A percentile compares a stretch with the other conserved stretches of the same genome.
phyloP scores from a whole-genome alignment of 2,329 filamentous ascomycete genomes.

The Aspergillus sp. region DNA sequence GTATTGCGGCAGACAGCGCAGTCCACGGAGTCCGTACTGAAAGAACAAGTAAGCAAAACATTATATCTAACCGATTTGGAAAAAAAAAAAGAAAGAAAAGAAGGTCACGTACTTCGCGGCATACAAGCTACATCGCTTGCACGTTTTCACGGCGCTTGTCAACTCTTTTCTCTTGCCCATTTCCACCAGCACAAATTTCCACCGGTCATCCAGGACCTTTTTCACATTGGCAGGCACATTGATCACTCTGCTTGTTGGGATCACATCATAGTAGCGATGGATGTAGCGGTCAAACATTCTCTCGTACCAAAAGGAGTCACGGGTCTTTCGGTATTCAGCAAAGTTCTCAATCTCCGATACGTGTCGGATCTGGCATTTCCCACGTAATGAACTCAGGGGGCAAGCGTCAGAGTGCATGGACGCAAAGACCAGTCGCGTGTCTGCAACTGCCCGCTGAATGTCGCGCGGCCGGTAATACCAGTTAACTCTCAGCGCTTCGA shows the following conservation, averaged over 20 bases:
- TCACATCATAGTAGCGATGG: slow-evolving; percentile 93
- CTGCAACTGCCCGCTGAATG: slow-evolving; percentile 82
- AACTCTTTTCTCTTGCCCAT: slow-evolving; percentile 88
- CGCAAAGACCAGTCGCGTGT: slow-evolving; percentile 84
- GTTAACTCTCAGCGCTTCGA: slow-evolving; percentile 87
- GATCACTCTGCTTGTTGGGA: slow-evolving; percentile 84
- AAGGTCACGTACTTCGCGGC: slow-evolving; percentile 66
- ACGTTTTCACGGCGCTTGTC: slow-evolving; percentile 90
- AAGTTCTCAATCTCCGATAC: slow-evolving; percentile 75
- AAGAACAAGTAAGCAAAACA: not conserved
- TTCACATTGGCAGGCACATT: slow-evolving; percentile 95
- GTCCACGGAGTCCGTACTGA: slow-evolving; percentile 85
- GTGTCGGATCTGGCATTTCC: slow-evolving; percentile 86
- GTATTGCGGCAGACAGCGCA: slow-evolving; percentile 91
- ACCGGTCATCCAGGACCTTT: slow-evolving; percentile 88
- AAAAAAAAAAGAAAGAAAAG: slow-evolving; percentile 10
- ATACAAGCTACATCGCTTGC: slow-evolving; percentile 84
- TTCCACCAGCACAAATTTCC: slow-evolving; percentile 94
- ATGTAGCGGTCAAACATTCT: slow-evolving; percentile 98
- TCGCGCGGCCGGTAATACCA: slow-evolving; percentile 98
- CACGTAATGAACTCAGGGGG: slow-evolving; percentile 82
- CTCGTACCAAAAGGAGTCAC: slow-evolving; percentile 92
- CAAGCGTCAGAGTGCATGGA: slow-evolving; percentile 98
- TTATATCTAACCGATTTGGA: not conserved
- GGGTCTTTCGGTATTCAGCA: slow-evolving; percentile 73